phyloP scores from a whole-genome alignment of 2,329 filamentous ascomycete genomes.

The Cladosporium sp. region DNA sequence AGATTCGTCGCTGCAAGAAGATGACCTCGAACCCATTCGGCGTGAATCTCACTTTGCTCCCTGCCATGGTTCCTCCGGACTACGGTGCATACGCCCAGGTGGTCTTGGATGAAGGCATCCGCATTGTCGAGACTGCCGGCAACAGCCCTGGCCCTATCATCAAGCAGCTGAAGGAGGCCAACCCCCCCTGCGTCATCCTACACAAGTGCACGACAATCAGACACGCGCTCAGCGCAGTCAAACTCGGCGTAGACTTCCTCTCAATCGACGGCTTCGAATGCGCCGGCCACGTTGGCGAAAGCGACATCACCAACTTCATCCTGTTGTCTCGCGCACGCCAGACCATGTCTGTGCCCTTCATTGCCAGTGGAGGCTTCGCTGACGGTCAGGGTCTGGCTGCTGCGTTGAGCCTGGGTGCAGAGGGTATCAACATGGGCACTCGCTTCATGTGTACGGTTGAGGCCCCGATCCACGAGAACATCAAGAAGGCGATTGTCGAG shows the following conservation, averaged over 20 bases:
- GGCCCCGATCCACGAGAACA: constrained; percentile 85
- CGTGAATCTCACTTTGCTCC: constrained; percentile 93
- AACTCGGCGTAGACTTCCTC: constrained; percentile 93
- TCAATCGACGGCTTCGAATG: constrained; percentile 98
- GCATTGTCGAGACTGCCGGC: constrained; percentile 88
- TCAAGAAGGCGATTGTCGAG: constrained; percentile 89
- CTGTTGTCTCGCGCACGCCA: constrained; percentile 83
- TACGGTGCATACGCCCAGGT: constrained; percentile 90
- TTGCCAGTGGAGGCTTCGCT: constrained; percentile 92
- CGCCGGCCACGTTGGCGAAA: constrained; percentile 84
- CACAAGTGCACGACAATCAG: constrained; percentile 98
- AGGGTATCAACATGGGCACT: constrained; percentile 98
- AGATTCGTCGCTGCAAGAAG: constrained; percentile 82
- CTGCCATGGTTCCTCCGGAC: constrained; percentile 84
- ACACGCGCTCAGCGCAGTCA: constrained; percentile 86
- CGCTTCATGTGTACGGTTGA: constrained; percentile 96
- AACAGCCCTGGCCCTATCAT: constrained; percentile 92
- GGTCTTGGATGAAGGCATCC: constrained; percentile 88
- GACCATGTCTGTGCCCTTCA: constrained; percentile 81
- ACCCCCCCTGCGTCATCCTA: constrained; percentile 66
- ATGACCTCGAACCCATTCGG: constrained; percentile 81
- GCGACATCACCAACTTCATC: constrained; percentile 87
- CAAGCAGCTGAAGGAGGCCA: constrained; percentile 77
- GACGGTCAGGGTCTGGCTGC: constrained; percentile 92
- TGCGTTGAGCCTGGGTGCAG: constrained; percentile 83